These are phyloP conservation scores for Phytophthora kernoviae DNA, from an alignment of 352 stramenopile species.

Conservation along the genomic window DNA sequence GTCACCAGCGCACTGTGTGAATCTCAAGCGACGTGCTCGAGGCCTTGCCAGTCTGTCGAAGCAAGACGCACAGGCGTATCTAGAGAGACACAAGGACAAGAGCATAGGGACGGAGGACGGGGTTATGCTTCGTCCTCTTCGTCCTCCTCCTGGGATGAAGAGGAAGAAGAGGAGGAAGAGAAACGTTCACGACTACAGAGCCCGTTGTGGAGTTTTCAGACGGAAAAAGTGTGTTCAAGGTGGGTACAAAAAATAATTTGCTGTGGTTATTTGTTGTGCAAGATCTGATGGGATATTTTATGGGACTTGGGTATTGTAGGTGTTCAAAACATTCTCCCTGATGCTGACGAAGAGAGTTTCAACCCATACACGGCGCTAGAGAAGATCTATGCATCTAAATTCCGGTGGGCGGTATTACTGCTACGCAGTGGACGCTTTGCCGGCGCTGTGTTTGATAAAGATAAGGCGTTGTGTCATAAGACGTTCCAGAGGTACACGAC, in stretches of 20 bases:
- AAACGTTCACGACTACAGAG: slow-evolving; percentile 55
- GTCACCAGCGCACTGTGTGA: slow-evolving; percentile 77
- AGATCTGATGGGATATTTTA: slow-evolving; percentile 5
- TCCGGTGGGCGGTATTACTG: slow-evolving; percentile 88
- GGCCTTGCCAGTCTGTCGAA: slow-evolving; percentile 49
- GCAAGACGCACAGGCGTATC: slow-evolving; percentile 38
- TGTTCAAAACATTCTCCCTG: slow-evolving; percentile 75
- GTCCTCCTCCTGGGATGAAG: slow-evolving; percentile 39
- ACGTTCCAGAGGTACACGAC: slow-evolving; percentile 94
- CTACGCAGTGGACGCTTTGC: slow-evolving; percentile 93
- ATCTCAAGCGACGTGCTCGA: slow-evolving; percentile 77
- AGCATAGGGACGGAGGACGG: slow-evolving; percentile 26
- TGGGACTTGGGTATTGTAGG: slow-evolving; percentile 18
- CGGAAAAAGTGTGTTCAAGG: slow-evolving; percentile 76
- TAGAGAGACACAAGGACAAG: slow-evolving; percentile 30
- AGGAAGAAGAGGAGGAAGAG: slow-evolving; percentile 56
- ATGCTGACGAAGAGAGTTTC: slow-evolving; percentile 55
- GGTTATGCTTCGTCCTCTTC: slow-evolving; percentile 38
- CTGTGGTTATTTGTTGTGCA: no score
- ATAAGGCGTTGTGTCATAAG: slow-evolving; percentile 91
- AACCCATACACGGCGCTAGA: slow-evolving; percentile 62
- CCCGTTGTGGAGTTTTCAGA: slow-evolving; percentile 85
- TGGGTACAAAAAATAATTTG: slow-evolving; percentile 26
- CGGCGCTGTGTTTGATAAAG: slow-evolving; percentile 87
- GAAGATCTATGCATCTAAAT: slow-evolving; percentile 55